Percentiles rank a stretch among this genome's conserved stretches.
These are phyloP conservation scores for Pogostemon cablin DNA, from an alignment of 257 asterid genomes.

Conservation along the genomic window DNA sequence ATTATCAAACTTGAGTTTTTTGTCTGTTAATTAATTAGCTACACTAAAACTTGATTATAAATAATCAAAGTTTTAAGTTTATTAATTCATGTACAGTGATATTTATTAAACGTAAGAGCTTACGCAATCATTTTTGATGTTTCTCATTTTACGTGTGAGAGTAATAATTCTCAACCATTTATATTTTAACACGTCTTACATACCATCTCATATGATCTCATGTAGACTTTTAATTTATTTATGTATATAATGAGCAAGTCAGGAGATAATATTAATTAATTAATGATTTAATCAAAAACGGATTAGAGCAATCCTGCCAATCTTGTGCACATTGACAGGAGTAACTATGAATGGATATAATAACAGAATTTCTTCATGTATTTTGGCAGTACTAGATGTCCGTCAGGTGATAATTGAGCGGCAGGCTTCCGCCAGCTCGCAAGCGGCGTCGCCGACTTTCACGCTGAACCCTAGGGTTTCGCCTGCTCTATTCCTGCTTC, in stretches of 20 bases:
- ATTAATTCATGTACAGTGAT: background rate
- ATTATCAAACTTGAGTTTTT: background rate
- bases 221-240: no score
- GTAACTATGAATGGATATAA: background rate
- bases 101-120: slow-evolving; percentile 45
- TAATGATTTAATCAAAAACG: slow-evolving; percentile 26
- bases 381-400: slow-evolving; percentile 25
- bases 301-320: slow-evolving; percentile 3
- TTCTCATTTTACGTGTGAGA: background rate
- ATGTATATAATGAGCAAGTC: background rate
- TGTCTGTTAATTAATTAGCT: background rate
- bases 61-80: background rate
- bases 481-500: no score
- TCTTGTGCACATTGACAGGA: slow-evolving; percentile 10
- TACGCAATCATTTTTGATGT: slow-evolving; percentile 30
- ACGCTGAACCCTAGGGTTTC: no score
- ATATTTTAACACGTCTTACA: no score
- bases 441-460: no score
- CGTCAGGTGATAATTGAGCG: no score
- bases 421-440: no score
- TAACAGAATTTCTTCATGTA: background rate
- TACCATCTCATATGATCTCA: no score
- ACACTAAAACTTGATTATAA: background rate
- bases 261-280: slow-evolving; percentile 32
- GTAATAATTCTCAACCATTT: background rate